Evolutionary conservation across 768 basidiomycete species (phyloP).

Genomic region (Termitomyces sp.): DNA sequence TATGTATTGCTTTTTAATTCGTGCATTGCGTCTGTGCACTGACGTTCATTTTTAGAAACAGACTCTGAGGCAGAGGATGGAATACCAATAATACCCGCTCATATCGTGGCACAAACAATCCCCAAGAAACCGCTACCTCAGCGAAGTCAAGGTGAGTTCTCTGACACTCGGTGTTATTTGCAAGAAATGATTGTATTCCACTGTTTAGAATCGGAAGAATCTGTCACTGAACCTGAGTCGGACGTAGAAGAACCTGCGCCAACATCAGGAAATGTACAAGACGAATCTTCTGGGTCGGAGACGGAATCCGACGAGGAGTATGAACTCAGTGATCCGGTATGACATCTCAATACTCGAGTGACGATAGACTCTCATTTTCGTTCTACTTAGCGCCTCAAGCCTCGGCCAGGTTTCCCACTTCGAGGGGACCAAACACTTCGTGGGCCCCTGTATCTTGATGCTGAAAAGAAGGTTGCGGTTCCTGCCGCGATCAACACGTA

Average conservation of each 20-base stretch:
- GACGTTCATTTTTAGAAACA: constrained; percentile 25
- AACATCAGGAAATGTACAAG: neutral
- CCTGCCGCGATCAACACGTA: constrained; percentile 78
- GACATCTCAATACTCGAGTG: neutral
- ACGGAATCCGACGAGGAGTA: constrained; percentile 47
- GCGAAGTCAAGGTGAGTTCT: constrained; percentile 12
- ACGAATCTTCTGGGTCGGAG: constrained; percentile 26
- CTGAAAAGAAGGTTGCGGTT: constrained; percentile 44
- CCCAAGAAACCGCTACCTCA: constrained; percentile 10
- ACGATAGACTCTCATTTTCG: neutral
- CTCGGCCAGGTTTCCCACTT: constrained; percentile 57
- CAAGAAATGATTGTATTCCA: neutral
- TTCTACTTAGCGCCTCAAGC: constrained; percentile 25
- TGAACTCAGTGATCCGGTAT: constrained; percentile 27
- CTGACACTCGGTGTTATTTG: neutral
- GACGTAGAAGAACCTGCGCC: constrained; percentile 20
- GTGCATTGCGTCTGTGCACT: neutral
- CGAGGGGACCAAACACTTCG: constrained; percentile 38
- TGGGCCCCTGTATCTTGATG: constrained; percentile 53
- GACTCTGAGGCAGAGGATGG: constrained; percentile 16
- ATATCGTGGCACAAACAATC: neutral
- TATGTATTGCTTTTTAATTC: neutral
- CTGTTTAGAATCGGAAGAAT: constrained; percentile 16
- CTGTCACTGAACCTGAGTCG: constrained; percentile 40
- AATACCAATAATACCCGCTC: constrained; percentile 1